A percentile compares a stretch with the other conserved stretches of the same genome.
Conservation (phyloP, 208 protist genomes). For the Borovskyia barvae region DNA sequence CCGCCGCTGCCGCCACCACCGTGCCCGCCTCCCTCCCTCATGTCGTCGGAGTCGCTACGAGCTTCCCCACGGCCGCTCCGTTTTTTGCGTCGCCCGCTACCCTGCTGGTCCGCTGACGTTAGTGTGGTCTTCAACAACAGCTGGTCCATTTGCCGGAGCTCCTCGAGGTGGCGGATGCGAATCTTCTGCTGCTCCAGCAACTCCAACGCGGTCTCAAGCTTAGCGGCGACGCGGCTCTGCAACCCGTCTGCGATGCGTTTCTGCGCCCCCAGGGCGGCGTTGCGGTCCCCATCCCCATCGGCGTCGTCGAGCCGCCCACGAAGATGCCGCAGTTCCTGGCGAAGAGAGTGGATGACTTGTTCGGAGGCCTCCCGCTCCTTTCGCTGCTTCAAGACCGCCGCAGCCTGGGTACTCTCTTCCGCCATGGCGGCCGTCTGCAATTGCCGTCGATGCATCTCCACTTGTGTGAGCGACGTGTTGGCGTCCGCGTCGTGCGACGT, state of each 20-base stretch:
- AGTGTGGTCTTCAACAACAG: constrained; percentile 14
- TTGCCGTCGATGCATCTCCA: not conserved
- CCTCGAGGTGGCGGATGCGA: constrained; percentile 58
- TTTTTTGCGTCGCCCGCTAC: not conserved
- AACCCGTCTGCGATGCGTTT: not conserved
- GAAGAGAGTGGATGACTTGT: constrained; percentile 30
- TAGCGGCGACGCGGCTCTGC: constrained; percentile 11
- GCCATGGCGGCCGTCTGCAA: not conserved
- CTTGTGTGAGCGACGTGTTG: not conserved
- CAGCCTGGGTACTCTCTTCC: not conserved
- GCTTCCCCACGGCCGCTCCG: not conserved
- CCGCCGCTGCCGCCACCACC: not conserved
- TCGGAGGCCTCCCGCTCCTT: constrained; percentile 36
- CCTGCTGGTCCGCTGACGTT: not conserved
- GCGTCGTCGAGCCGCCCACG: constrained; percentile 5
- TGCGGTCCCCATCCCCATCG: not conserved
- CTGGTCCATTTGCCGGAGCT: constrained; percentile 42
- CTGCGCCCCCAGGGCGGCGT: not conserved
- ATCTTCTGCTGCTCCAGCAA: constrained; percentile 38
- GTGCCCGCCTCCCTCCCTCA: not conserved
- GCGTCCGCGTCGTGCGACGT: constrained; percentile 34
- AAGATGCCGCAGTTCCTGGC: constrained; percentile 28
- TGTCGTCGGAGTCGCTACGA: not conserved
- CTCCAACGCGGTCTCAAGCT: constrained; percentile 42
- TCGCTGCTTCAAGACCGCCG: constrained; percentile 9